Base-by-base conservation (phyloP, 495 filamentous ascomycete species). In the Penicillium goetzii region DNA sequence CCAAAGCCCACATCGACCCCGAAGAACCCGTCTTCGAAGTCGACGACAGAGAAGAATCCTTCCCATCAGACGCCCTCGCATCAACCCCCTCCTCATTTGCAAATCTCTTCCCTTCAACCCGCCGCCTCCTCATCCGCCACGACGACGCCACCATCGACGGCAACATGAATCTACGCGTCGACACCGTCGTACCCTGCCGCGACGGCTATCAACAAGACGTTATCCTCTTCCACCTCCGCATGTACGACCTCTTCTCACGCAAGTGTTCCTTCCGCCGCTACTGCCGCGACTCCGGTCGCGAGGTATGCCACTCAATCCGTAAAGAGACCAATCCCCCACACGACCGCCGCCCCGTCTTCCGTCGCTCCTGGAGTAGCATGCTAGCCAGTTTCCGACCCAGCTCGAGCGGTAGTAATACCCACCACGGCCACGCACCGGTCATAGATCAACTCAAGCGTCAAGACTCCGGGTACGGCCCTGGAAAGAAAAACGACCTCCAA, bases 91-190 rank as follows among this genome's bases (percentile, higher is more conserved):
- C 88, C 19, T 90, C 92, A 57, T 99, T 99, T 72, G 90, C 90
- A 40, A 84, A 88, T 61, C 84, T 93, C 65, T 99, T 97, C 74
- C 94, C 95, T 12, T 94, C 94, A 11, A 81, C 88, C 33, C 86
- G 91, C 67, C 85, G 89, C 51, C 78, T 99, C 32, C 84, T 84
- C 43, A 95, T 99, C 68, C 87, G 90, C 47, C 95, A 99, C 68
- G 95, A 99, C 70, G 92, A 97, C 76, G 84, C 91, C 38, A 96
- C 95, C 4, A 73, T 89, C 19, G 95, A 99, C 74, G 94, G 95
- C 21, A 97, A 98, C 81, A 97, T 97, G 95, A 97, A 97, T 73
- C 83, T 99, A 58, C 88, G 93, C 45, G 83, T 99, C 54, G 93
- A 97, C 72, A 92, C 92, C 17, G 81, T 89, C 58, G 85, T 92